Evolutionary conservation across 371 early-diverging fungal species (phyloP), one percentile per base, ranked within the genome.

Genomic region (Mortierella sp.): DNA sequence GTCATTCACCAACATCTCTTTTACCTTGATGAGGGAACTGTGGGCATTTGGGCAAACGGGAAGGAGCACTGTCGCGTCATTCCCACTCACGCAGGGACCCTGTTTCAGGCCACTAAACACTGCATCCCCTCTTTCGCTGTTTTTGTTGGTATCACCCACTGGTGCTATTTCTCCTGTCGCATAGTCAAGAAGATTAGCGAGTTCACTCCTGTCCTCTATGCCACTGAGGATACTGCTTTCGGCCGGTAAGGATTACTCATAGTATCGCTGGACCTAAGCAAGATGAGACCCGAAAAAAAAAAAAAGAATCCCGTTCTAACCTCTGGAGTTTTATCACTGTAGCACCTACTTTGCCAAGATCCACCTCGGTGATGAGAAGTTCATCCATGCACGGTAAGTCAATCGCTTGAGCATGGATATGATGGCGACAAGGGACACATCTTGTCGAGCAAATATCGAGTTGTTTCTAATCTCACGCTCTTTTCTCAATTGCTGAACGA

Each of bases 301-400:
- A n/a, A n/a, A n/a, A n/a, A n/a, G n/a, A n/a, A n/a, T n/a, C n/a
- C n/a, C n/a, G n/a, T n/a, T n/a, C n/a, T n/a, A n/a, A n/a, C n/a
- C n/a, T n/a, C n/a, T n/a, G n/a, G n/a, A n/a, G n/a, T 43, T 45
- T 65, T 30, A n/a, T 7, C 16, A n/a, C n/a, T 21, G 28, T 72
- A 72, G 79, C 67, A 87, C 83, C 81, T 87, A 86, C 74, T 87
- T 83, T 58, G 88, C 81, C 64, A 87, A 87, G 74, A 80, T 87
- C 64, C 72, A 86, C 45, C 63, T 87, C 29, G 87, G 84, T 19
- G 84, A 84, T 37, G 82, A 63, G 26, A 84, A 84, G 62, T 87
- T 72, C 47, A 75, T 87, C 50, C 87, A 85, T 64, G 86, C 77
- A 53, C 82, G 84, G 85, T 85, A 82, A 79, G 65, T 50, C 7